These are phyloP conservation scores for Microthyrium microscopicum DNA, from an alignment of 2,329 filamentous ascomycete species.

Conservation along the genomic window DNA sequence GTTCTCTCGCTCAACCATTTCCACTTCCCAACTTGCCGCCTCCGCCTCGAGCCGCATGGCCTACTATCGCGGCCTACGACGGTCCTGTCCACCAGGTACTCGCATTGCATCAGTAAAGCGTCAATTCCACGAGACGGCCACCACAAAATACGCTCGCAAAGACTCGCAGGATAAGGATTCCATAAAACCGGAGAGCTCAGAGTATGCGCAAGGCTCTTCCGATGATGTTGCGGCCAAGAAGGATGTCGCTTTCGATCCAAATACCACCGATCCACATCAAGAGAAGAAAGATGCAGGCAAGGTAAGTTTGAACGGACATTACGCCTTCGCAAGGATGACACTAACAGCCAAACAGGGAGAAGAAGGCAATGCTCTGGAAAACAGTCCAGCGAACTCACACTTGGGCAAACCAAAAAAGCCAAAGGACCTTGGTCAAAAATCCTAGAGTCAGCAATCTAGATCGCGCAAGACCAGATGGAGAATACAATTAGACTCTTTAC, in stretches of 20 bases:
- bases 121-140: background rate
- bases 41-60: background rate
- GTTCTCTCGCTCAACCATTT: too few species aligned
- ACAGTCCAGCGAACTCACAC: too few species aligned
- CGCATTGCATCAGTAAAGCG: background rate
- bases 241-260: conserved; percentile 52
- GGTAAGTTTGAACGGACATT: conserved; percentile 10
- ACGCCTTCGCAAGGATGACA: too few species aligned
- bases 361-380: too few species aligned
- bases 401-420: too few species aligned
- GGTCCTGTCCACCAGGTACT: conserved; percentile 5
- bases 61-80: background rate
- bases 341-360: too few species aligned
- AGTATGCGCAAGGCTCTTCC: conserved; percentile 54
- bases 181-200: conserved; percentile 47
- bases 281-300: conserved; percentile 29
- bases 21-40: background rate
- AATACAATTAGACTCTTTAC: too few species aligned
- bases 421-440: too few species aligned
- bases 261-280: conserved; percentile 48
- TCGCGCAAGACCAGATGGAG: too few species aligned
- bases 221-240: conserved; percentile 36
- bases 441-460: too few species aligned
- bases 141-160: conserved; percentile 18
- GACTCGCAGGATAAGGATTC: conserved; percentile 34